phyloP scores from a whole-genome alignment of 1,284 basidiomycete genomes.

The Crucibulum cyathiforme region DNA sequence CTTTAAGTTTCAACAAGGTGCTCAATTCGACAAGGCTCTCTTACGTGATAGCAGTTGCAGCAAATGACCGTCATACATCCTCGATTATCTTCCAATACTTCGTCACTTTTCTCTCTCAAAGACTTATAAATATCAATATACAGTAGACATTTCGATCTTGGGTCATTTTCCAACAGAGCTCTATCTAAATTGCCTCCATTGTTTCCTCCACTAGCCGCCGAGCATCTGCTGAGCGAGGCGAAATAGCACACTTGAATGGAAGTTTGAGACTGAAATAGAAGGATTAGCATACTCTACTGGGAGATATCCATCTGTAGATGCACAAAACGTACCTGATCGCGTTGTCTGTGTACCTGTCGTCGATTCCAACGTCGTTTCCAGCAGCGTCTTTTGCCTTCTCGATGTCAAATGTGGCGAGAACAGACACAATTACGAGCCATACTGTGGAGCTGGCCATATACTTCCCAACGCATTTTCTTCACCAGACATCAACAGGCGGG shows the following conservation, averaged over 20 bases:
- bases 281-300: background rate
- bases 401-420: conserved; percentile 29
- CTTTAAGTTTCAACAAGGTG: too few species aligned
- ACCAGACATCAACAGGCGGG: background rate
- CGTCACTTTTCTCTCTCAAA: too few species aligned
- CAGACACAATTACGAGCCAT: conserved; percentile 28
- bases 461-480: conserved; percentile 27
- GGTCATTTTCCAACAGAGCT: too few species aligned
- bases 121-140: too few species aligned
- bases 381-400: conserved; percentile 24
- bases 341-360: conserved; percentile 20
- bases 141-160: too few species aligned
- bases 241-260: background rate
- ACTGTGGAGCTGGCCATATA: conserved; percentile 18
- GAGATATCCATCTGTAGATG: background rate
- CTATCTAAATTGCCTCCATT: background rate
- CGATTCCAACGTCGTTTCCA: conserved; percentile 27
- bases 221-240: background rate
- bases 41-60: too few species aligned
- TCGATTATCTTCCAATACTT: too few species aligned
- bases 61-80: too few species aligned
- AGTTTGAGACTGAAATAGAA: background rate
- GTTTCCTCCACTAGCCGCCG: background rate
- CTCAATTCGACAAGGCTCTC: too few species aligned
- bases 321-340: conserved; percentile 9